These are phyloP conservation scores for Cyclocybe cylindracea DNA, from an alignment of 768 basidiomycete genomes.

Conservation along the genomic window DNA sequence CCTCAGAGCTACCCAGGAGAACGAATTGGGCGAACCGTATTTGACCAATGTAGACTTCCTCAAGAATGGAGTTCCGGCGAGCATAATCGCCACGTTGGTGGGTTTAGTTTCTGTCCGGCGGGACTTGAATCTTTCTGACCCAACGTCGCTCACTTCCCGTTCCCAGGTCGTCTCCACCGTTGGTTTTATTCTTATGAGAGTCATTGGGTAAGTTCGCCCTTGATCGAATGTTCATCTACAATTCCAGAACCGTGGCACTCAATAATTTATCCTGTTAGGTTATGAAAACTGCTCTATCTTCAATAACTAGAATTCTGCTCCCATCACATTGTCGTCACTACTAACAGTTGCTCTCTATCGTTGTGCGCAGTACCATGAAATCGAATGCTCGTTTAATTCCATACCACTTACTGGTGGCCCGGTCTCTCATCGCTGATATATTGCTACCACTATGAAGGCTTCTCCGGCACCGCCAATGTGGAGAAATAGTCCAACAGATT, in stretches of 20 bases:
- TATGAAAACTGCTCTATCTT: too few relatives aligned
- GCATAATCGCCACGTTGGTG: slow-evolving; percentile 83
- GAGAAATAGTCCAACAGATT: too few relatives aligned
- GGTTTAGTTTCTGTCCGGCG: slow-evolving; percentile 20
- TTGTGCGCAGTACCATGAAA: too few relatives aligned
- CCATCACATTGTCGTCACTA: too few relatives aligned
- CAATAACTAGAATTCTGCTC: too few relatives aligned
- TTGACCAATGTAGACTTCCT: slow-evolving; percentile 85
- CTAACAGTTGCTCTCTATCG: too few relatives aligned
- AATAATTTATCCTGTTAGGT: too few relatives aligned
- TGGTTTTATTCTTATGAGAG: slow-evolving; percentile 76
- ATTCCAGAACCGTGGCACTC: not conserved
- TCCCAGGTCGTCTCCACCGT: slow-evolving; percentile 80
- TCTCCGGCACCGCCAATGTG: too few relatives aligned
- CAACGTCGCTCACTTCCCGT: slow-evolving; percentile 4
- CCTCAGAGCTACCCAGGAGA: slow-evolving; percentile 83
- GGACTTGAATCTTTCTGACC: not conserved
- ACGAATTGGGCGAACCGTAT: slow-evolving; percentile 91
- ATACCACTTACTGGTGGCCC: too few relatives aligned
- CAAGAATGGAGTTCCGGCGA: slow-evolving; percentile 94
- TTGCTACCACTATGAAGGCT: too few relatives aligned
- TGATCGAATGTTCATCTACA: not conserved
- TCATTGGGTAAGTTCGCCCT: slow-evolving; percentile 58
- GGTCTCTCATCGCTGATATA: too few relatives aligned
- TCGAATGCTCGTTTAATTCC: too few relatives aligned